Evolutionary conservation across 2,329 filamentous ascomycete genomes (phyloP).

Genomic region (Penicillium vulpinum): DNA sequence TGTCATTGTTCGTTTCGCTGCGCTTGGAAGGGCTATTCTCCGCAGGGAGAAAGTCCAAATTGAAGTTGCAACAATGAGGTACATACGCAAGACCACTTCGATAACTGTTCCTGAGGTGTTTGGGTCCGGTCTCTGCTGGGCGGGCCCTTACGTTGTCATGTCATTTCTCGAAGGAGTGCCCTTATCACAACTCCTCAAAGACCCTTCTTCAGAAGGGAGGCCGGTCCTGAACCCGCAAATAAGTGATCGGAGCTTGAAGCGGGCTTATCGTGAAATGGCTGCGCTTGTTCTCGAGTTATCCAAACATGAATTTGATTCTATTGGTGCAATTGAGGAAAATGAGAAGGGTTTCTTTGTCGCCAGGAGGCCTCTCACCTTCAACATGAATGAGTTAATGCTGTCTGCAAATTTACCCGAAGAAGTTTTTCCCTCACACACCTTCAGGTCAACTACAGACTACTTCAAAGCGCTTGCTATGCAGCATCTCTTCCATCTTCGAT

Average conservation of each 20-base stretch:
- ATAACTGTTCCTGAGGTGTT: not conserved
- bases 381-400: not conserved
- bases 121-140: not conserved
- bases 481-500: not conserved
- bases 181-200: not conserved
- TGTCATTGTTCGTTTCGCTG: not conserved
- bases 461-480: not conserved
- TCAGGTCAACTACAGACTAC: not conserved
- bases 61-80: not conserved
- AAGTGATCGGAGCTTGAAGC: not conserved
- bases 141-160: not conserved
- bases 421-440: not conserved
- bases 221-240: not conserved
- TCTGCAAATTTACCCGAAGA: not conserved
- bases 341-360: not conserved
- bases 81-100: not conserved
- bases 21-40: not conserved
- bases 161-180: not conserved
- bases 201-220: not conserved
- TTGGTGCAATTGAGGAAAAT: not conserved
- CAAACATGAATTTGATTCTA: not conserved
- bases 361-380: not conserved
- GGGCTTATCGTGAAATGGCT: not conserved
- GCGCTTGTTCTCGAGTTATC: not conserved
- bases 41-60: not conserved